Evolutionary conservation across 2,329 filamentous ascomycete species (phyloP).

Genomic region (Clonostachys chloroleuca): DNA sequence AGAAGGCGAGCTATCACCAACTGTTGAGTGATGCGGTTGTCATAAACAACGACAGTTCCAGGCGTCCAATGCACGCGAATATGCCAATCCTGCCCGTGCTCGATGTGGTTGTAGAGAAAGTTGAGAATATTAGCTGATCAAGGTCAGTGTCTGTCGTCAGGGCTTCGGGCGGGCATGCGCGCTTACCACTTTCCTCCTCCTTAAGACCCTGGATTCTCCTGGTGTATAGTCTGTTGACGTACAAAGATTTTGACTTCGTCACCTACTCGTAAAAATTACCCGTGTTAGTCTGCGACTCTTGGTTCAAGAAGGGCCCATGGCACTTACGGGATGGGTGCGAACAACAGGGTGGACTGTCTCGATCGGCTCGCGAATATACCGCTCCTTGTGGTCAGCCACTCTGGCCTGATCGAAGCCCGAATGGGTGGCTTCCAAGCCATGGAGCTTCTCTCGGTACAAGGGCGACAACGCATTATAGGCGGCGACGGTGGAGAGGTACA

Average conservation of each 20-base stretch:
- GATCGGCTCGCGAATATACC: conserved; percentile 57
- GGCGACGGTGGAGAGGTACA: conserved; percentile 70
- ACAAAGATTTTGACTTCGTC: conserved; percentile 72
- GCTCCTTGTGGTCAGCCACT: neutral
- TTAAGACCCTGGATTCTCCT: conserved; percentile 65
- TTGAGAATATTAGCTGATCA: conserved; percentile 41
- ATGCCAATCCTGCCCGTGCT: conserved; percentile 68
- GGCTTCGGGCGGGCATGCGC: neutral
- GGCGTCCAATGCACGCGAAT: conserved; percentile 69
- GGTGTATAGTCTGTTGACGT: conserved; percentile 68
- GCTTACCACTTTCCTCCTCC: conserved; percentile 60
- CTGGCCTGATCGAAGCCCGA: conserved; percentile 56
- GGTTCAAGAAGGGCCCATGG: neutral
- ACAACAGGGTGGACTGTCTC: conserved; percentile 70
- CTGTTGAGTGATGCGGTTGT: conserved; percentile 58
- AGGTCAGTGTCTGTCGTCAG: neutral
- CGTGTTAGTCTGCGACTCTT: neutral
- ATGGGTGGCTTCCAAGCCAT: conserved; percentile 72
- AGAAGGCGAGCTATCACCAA: neutral
- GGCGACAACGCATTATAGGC: conserved; percentile 75
- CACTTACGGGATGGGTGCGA: conserved; percentile 58
- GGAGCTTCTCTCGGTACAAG: conserved; percentile 69
- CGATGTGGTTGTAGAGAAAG: conserved; percentile 65
- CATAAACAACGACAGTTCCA: conserved; percentile 64
- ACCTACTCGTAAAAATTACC: conserved; percentile 13